Conservation (phyloP, 176 grass and related monocot genomes). For the Raddia distichophylla region DNA sequence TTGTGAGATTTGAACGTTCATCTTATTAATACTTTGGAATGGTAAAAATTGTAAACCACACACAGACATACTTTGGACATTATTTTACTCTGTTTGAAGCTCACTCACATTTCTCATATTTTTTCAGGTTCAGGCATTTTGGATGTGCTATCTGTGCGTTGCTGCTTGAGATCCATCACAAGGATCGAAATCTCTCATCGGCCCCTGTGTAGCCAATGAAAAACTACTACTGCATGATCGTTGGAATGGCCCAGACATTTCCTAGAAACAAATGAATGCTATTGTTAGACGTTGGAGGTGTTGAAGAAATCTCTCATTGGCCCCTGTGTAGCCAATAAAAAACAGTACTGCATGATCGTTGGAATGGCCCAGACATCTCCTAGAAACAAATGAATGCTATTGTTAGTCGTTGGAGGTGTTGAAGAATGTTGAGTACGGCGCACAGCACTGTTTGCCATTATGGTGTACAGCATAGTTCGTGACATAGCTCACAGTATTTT, state of each 20-base stretch:
- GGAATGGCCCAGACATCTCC: not conserved
- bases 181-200: not conserved
- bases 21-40: not conserved
- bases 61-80: not conserved
- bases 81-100: not conserved
- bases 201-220: not conserved
- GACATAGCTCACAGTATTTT: not conserved
- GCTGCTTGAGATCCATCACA: not conserved
- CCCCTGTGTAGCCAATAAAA: not conserved
- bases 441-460: not conserved
- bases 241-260: not conserved
- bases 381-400: not conserved
- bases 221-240: not conserved
- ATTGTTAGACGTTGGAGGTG: not conserved
- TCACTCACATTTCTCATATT: not conserved
- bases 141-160: not conserved
- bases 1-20: not conserved
- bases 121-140: conserved; percentile 37
- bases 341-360: not conserved
- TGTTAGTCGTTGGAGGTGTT: not conserved
- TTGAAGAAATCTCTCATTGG: not conserved
- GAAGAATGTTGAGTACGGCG: not conserved
- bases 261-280: not conserved
- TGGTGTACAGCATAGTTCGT: not conserved
- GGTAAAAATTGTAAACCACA: not conserved